phyloP scores from a whole-genome alignment of 1,139 yeast species.

The Blastobotrys illinoisensis region DNA sequence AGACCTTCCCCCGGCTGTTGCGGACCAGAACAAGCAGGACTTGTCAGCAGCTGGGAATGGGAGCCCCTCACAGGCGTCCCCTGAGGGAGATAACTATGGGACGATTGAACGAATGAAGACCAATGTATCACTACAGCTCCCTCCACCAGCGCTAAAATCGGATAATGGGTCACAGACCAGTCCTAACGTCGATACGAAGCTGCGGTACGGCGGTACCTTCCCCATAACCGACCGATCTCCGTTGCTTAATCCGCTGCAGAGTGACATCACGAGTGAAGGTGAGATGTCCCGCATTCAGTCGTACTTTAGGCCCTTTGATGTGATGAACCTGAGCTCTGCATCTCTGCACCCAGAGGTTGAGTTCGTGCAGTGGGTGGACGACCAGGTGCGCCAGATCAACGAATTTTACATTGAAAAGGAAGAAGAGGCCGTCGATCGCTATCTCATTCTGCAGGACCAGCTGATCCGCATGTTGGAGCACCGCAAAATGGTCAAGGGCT shows the following conservation, averaged over 20 bases:
- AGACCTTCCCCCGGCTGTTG: neutral
- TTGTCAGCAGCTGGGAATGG: neutral
- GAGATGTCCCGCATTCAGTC: neutral
- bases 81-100: neutral
- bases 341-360: constrained; percentile 31
- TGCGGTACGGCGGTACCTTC: neutral
- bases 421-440: constrained; percentile 54
- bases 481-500: constrained; percentile 26
- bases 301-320: neutral
- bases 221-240: neutral
- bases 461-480: constrained; percentile 59
- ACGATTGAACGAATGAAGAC: neutral
- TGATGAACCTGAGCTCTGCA: neutral
- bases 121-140: neutral
- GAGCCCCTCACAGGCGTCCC: neutral
- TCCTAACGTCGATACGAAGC: neutral
- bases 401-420: constrained; percentile 56
- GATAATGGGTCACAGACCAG: neutral
- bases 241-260: neutral
- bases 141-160: neutral
- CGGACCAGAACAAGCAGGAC: neutral
- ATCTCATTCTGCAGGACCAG: constrained; percentile 61
- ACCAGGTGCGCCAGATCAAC: constrained; percentile 55
- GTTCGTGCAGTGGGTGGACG: constrained; percentile 58
- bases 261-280: neutral